Evolutionary conservation across 2,329 filamentous ascomycete genomes (phyloP), one percentile per base, ranked within the genome.

Genomic region (Clarireedia monteithiana): DNA sequence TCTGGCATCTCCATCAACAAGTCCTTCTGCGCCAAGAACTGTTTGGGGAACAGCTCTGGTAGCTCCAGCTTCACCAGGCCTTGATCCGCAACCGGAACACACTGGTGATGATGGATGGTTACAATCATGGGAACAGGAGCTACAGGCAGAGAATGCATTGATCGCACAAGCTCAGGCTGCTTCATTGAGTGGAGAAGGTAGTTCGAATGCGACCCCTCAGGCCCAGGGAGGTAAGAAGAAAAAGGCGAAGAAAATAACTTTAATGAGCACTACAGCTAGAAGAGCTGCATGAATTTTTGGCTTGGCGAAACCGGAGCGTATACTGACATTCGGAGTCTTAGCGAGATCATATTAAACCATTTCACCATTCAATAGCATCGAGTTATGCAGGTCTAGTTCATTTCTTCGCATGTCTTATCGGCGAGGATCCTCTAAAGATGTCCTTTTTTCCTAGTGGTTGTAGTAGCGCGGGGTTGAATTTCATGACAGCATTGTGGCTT

Each of bases 21-120:
- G 88, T 60, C 91, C 91, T 0, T 85, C 83, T 6, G 82, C 83
- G 0, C 76, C 81, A 42, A 84, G 84, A 59, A 97, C 92, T 0
- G 89, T 97, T 0, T 97, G 92, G 92, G 92, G 92, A n/a, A 97
- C 92, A 0, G 78, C 81, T 3, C 83, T 80, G 0, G 74, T 95
- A 2, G 67, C 75, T 2, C 74, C 83, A 0, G 73, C 73, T 0
- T 84, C 82, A 3, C 82, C 84, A 2, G 78, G 80, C 10, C 65
- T 83, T 27, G 73, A 27, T 71, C 72, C 68, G 68, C 58, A 55
- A 17, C 24, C 48, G 6, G 59, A 63, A 26, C 57, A 58, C 23
- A 62, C 66, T 46, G 73, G 71, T 2, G 83, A 91, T 59, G 91
- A 96, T 68, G 92, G 91, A 0, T 96, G 91, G 91, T 74, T 92